Base-by-base conservation (phyloP, 2,329 filamentous ascomycete species). In the Fusarium praegraminearum region DNA sequence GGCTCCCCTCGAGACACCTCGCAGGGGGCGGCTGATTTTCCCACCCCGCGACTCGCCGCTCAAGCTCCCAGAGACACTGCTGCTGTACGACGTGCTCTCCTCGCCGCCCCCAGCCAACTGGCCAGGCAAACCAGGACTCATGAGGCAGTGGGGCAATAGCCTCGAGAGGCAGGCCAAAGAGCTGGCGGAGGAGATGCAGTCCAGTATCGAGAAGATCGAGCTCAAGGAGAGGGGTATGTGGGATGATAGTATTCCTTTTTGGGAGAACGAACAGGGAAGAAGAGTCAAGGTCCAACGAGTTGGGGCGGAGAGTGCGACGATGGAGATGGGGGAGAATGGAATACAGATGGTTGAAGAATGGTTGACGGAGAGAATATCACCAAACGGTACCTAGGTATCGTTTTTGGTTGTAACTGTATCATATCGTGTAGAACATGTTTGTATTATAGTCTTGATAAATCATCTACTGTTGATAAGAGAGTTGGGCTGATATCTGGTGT, bases 41-140 rank as follows among this genome's bases (percentile, higher is more conserved):
- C 87, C 87, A 1, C 83, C 86, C 1, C 73, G 78, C 4, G 59
- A 73, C 5, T 86, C 84, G 1, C 82, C 78, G 2, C 80, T 87
- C 16, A 82, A 79, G 64, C 81, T 88, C 7, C 87, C 87, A 4
- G 76, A 83, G 40, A 79, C 82, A 1, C 73, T 88, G 12, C 73
- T 89, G 1, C 67, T 89, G 33, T 80, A 87, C 71, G 82, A 84
- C 44, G 71, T 76, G 1, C 61, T 75, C 3, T 74, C 78, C 4
- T 51, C 71, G 20, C 49, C 69, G 3, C 61, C 67, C 3, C 52
- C 47, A 7, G 40, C 28, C 18, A 45, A 58, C 13, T 60, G 32
- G 24, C 54, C 62, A 49, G 69, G 71, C n/a, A 63, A 70, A 9
- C 49, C 59, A 16, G 69, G 65, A 57, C 63, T 66, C 41, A 59